Conservation (phyloP, 352 stramenopile species). For the Globisporangium solare region DNA sequence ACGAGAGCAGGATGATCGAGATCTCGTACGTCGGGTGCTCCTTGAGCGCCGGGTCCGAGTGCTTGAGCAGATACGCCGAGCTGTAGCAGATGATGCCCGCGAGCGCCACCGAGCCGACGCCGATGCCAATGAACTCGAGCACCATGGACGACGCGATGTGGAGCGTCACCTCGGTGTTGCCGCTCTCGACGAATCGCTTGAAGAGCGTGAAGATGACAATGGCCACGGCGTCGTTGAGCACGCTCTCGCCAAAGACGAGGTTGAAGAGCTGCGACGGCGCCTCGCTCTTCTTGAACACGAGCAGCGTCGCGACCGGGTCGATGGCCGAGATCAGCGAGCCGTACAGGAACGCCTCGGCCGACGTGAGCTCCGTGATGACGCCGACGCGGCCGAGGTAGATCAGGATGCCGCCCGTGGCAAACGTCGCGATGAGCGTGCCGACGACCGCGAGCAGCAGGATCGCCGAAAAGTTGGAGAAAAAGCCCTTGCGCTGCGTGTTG, state of each 20-base stretch:
- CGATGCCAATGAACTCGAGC: slow-evolving; percentile 30
- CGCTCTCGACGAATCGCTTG: slow-evolving; percentile 42
- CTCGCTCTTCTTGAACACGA: slow-evolving; percentile 62
- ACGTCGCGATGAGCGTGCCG: slow-evolving; percentile 48
- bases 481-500: slow-evolving; percentile 58
- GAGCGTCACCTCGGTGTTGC: slow-evolving; percentile 28
- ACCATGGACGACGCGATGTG: slow-evolving; percentile 21
- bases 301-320: slow-evolving; percentile 79
- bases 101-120: slow-evolving; percentile 42
- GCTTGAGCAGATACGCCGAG: slow-evolving; percentile 30
- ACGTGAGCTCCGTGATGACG: slow-evolving; percentile 35
- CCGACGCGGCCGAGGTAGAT: slow-evolving; percentile 34
- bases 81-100: slow-evolving; percentile 38
- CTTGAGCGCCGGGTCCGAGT: slow-evolving; percentile 13
- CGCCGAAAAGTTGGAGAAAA: slow-evolving; percentile 41
- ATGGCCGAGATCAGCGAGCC: slow-evolving; percentile 76
- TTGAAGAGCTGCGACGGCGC: slow-evolving; percentile 72
- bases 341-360: slow-evolving; percentile 71
- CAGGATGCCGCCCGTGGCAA: slow-evolving; percentile 37
- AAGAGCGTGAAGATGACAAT: slow-evolving; percentile 77
- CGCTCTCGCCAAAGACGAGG: slow-evolving; percentile 84
- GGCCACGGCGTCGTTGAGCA: slow-evolving; percentile 59
- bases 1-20: slow-evolving; percentile 44
- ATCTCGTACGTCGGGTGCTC: slow-evolving; percentile 61
- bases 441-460: slow-evolving; percentile 41